Percentiles rank a stretch among this genome's conserved stretches.
Conservation (phyloP, 2,329 filamentous ascomycete genomes). For the Hypoxylon sp. region DNA sequence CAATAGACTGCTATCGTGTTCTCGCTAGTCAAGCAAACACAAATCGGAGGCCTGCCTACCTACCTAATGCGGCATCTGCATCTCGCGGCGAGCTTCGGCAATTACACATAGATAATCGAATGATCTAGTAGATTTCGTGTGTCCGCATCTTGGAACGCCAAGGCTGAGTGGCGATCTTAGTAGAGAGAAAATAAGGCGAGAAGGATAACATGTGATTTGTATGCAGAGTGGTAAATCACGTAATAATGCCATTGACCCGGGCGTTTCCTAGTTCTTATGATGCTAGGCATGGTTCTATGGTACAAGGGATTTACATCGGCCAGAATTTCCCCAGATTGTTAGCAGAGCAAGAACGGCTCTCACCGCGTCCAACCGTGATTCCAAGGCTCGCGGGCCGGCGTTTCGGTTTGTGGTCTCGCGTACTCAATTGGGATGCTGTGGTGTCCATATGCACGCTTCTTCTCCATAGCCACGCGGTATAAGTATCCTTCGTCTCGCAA, state of each 20-base stretch:
- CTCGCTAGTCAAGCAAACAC: neutral
- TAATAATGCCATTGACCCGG: conserved; percentile 15
- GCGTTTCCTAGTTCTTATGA: conserved; percentile 3
- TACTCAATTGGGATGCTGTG: conserved; percentile 92
- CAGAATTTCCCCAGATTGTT: conserved; percentile 14
- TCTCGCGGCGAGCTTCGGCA: neutral
- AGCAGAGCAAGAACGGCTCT: conserved; percentile 4
- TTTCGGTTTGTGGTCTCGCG: conserved; percentile 86
- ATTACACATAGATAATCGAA: conserved; percentile 26
- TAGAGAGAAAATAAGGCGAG: neutral
- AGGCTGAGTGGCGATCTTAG: conserved; percentile 14
- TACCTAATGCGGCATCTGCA: conserved; percentile 30
- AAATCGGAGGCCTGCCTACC: conserved; percentile 6
- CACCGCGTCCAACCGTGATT: conserved; percentile 90
- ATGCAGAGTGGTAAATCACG: conserved; percentile 8
- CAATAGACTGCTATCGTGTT: neutral
- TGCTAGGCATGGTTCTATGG: conserved; percentile 21
- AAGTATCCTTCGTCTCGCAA: conserved; percentile 76
- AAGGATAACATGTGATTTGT: neutral
- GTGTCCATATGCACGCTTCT: conserved; percentile 83
- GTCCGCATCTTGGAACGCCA: conserved; percentile 24
- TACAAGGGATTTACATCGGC: conserved; percentile 13
- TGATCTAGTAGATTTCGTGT: conserved; percentile 19
- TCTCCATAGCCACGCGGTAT: conserved; percentile 91
- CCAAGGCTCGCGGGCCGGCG: conserved; percentile 84